Evolutionary conservation across 2,329 filamentous ascomycete species (phyloP), one percentile per base, ranked within the genome.

Genomic region (Aphanoascus verrucosus): DNA sequence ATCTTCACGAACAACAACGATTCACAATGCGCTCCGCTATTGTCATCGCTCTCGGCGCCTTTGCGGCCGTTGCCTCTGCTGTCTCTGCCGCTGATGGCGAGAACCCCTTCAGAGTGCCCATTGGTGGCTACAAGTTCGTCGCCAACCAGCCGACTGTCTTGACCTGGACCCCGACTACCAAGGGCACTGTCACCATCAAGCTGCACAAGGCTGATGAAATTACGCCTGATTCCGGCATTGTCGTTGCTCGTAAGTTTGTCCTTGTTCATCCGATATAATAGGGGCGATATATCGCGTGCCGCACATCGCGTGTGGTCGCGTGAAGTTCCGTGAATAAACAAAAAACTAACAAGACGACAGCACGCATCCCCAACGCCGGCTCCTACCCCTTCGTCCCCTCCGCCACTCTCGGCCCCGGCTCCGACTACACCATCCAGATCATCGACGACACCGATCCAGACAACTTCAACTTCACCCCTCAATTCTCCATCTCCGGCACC

Each of bases 391-490:
- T 77, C 71, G 65, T 64, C 34, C 69, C 75, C 4, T 68, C 72
- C 19, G 53, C 63, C 47, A 60, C 66, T 54, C 64, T 74, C 53
- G 66, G 67, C 44, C 66, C 69, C 49, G 69, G 72, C 58, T 65
- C 65, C 38, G 69, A 74, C 63, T 80, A 79, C 70, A 74, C 75
- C 54, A 66, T 80, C 57, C 69, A 77, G 62, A 80, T 80, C 61
- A 65, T 77, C 62, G 66, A 69, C 59, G 76, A 77, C 59, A 58
- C 59, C 5, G 61, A 79, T 65, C 47, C 67, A 7, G 55, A 50
- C 47, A 61, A 72, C 56, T 68, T 66, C 64, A 80, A 80, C 71
- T 80, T 75, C 70, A 73, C 72, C 35, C 72, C 74, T 5, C 71
- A 70, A 56, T 80, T 80, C 66, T 67, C 70, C 37, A 67, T 80